Evolutionary conservation across 257 asterid species (phyloP).

Genomic region (Leptodermis oblonga): DNA sequence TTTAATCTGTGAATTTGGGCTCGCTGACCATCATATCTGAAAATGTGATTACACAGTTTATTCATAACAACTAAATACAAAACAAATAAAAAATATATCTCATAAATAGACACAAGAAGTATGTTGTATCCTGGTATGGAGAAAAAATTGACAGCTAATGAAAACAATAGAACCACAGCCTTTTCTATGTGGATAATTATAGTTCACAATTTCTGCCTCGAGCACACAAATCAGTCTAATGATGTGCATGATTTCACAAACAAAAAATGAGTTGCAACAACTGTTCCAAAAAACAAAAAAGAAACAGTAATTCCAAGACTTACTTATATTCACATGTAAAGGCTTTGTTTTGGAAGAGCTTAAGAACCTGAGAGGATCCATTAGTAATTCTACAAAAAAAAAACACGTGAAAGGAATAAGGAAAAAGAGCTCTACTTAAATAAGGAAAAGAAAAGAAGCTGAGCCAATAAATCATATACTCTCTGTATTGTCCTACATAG

Average conservation of each 20-base stretch:
- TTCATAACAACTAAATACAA: neutral
- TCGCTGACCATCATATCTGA: constrained; percentile 95
- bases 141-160: neutral
- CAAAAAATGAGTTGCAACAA: constrained; percentile 4
- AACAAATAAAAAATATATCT: neutral
- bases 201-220: neutral
- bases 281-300: neutral
- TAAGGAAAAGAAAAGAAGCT: constrained; percentile 3
- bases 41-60: constrained; percentile 14
- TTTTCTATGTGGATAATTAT: neutral
- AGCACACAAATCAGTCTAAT: neutral
- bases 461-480: neutral
- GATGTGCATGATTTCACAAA: neutral
- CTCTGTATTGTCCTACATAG: neutral
- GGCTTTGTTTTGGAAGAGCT: constrained; percentile 58
- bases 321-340: constrained; percentile 90
- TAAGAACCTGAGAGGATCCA: constrained; percentile 69
- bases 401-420: constrained; percentile 20
- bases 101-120: neutral
- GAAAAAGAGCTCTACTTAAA: constrained; percentile 11
- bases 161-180: neutral
- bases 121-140: constrained; percentile 1
- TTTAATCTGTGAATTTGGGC: constrained; percentile 75
- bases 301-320: constrained; percentile 16
- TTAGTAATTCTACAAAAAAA: constrained; percentile 64